A percentile compares a stretch with the other conserved stretches of the same genome.
Evolutionary conservation across 371 early-diverging fungal genomes (phyloP).

Genomic region (Saksenaea oblongispora): DNA sequence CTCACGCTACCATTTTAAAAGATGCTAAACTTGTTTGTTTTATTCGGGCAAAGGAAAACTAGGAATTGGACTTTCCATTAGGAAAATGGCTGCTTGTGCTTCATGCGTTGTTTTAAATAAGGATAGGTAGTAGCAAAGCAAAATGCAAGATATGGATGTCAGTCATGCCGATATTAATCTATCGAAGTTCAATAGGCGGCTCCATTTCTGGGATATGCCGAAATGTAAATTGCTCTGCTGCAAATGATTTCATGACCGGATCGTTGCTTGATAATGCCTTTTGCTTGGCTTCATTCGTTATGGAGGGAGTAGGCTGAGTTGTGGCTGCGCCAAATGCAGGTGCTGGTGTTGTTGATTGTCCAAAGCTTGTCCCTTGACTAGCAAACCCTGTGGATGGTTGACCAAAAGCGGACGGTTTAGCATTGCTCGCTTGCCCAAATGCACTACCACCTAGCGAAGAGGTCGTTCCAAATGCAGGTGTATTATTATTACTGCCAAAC

Average conservation of each 20-base stretch:
- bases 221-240: slow-evolving; percentile 39
- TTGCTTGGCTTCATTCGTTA: slow-evolving; percentile 6
- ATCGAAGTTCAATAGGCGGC: slow-evolving; percentile 48
- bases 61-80: too few relatives aligned
- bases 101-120: too few relatives aligned
- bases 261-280: slow-evolving; percentile 9
- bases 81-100: too few relatives aligned
- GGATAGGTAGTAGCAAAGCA: too few relatives aligned
- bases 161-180: slow-evolving; percentile 3
- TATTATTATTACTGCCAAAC: background rate
- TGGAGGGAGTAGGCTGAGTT: slow-evolving; percentile 11
- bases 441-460: background rate
- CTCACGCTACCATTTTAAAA: too few relatives aligned
- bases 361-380: slow-evolving; percentile 1
- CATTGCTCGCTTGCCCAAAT: slow-evolving; percentile 1
- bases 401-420: background rate
- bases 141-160: too few relatives aligned
- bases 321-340: slow-evolving; percentile 17
- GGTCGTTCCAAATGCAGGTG: slow-evolving; percentile 4
- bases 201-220: slow-evolving; percentile 51
- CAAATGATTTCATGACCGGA: slow-evolving; percentile 38
- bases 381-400: background rate
- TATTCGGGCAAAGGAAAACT: too few relatives aligned
- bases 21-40: too few relatives aligned
- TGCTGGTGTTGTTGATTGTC: background rate